These are phyloP conservation scores for Trichophyton benhamiae DNA, from an alignment of 2,329 filamentous ascomycete species.

Conservation along the genomic window DNA sequence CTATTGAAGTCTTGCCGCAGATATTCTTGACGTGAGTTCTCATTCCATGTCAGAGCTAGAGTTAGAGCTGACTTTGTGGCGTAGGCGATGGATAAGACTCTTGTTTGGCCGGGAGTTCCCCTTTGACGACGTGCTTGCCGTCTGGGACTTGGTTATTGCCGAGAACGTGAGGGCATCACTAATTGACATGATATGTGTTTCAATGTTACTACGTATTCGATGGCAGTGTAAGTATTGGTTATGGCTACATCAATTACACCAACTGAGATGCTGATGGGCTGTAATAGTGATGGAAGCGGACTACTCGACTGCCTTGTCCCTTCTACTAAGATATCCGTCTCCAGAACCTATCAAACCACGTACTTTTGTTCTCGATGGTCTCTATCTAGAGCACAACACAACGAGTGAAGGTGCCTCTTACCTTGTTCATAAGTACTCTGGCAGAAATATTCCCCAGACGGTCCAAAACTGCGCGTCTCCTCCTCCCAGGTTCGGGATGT, in stretches of 20 bases:
- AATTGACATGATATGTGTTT: conserved; percentile 80
- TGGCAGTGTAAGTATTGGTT: conserved; percentile 58
- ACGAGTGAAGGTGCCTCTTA: conserved; percentile 32
- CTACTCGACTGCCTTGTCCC: conserved; percentile 70
- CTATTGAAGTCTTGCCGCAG: conserved; percentile 84
- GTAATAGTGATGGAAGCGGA: conserved; percentile 65
- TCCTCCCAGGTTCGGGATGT: neutral
- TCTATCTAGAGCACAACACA: conserved; percentile 39
- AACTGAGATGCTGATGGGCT: conserved; percentile 12
- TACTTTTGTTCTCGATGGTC: conserved; percentile 74
- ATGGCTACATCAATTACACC: neutral
- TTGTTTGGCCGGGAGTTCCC: conserved; percentile 89
- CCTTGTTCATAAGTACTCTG: conserved; percentile 37
- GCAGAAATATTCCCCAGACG: conserved; percentile 15
- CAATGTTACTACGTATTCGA: conserved; percentile 83
- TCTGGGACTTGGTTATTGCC: conserved; percentile 89
- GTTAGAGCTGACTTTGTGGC: conserved; percentile 6
- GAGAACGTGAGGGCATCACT: conserved; percentile 68
- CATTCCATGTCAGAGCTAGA: neutral
- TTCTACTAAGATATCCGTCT: conserved; percentile 72
- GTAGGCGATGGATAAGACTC: conserved; percentile 80
- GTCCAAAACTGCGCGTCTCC: neutral
- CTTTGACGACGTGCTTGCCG: conserved; percentile 65
- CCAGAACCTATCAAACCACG: conserved; percentile 55
- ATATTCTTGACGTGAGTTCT: conserved; percentile 75